Evolutionary conservation across 1,284 basidiomycete genomes (phyloP).

Genomic region (Volvariella volvacea): DNA sequence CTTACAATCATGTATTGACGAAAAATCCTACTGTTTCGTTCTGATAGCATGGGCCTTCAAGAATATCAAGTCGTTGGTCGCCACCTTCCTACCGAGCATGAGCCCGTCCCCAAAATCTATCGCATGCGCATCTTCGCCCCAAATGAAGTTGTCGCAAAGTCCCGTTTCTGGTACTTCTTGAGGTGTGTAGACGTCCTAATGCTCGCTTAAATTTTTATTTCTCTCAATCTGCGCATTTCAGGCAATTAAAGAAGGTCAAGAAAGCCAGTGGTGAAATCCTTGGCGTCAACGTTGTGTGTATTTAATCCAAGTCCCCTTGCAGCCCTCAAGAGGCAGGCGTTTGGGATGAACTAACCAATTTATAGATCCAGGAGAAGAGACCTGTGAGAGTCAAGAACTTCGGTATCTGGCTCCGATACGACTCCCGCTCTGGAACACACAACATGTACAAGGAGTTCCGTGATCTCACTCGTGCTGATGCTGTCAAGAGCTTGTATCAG

Average conservation of each 20-base stretch:
- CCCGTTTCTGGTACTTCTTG: slow-evolving; percentile 99
- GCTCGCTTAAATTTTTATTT: not conserved
- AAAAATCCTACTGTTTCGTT: not conserved
- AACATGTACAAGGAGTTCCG: slow-evolving; percentile 99
- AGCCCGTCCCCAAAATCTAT: slow-evolving; percentile 95
- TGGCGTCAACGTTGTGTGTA: slow-evolving; percentile 93
- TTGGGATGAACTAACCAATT: slow-evolving; percentile 46
- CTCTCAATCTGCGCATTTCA: slow-evolving; percentile 21
- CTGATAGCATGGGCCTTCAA: slow-evolving; percentile 36
- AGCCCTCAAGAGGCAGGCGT: slow-evolving; percentile 83
- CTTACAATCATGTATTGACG: not conserved
- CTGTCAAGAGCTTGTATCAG: slow-evolving; percentile 97
- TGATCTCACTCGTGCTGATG: slow-evolving; percentile 90
- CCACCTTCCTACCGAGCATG: slow-evolving; percentile 90
- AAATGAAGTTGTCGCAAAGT: slow-evolving; percentile 98
- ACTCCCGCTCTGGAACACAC: slow-evolving; percentile 96
- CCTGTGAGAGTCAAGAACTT: slow-evolving; percentile 99
- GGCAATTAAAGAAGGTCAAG: slow-evolving; percentile 98
- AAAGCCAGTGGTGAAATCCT: slow-evolving; percentile 99
- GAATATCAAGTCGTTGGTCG: slow-evolving; percentile 99
- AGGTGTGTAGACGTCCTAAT: slow-evolving; percentile 38
- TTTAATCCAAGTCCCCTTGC: slow-evolving; percentile 49
- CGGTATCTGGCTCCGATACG: slow-evolving; percentile 99
- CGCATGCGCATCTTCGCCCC: slow-evolving; percentile 99
- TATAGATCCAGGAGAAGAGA: slow-evolving; percentile 93